Evolutionary conservation across 257 asterid species (phyloP), one percentile per base, ranked within the genome.

Genomic region (Solanum clarkiae): DNA sequence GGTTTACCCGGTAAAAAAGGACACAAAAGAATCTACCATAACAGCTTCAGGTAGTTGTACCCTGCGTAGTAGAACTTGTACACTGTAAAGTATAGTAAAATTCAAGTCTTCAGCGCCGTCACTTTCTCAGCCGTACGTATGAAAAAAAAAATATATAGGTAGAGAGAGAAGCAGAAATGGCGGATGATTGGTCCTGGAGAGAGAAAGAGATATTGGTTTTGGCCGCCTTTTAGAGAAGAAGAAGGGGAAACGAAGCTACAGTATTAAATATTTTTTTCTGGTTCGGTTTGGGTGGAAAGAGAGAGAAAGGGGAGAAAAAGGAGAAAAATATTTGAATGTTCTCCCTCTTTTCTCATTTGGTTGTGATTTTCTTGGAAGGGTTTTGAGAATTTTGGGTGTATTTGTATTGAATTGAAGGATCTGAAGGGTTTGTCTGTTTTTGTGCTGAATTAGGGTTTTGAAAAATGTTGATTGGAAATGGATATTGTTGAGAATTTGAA

Each of bases 401-500:
- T 82, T 81, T 57, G 84, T 17, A 82, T 83, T 83, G 69, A 69
- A 69, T 47, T 8, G n/a, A 54, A 84, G 81, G 86, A 84, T 84
- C 66, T 65, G 60, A 36, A 85, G 87, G 88, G 85, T 59, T 88
- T 86, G 40, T 44, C 36, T 29, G 59, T 45, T 84, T 7, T 72
- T 51, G 85, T 40, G 63, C 60, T 70, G 11, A 53, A 51, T 77
- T 80, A 80, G 88, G 88, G 89, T 87, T 90, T 86, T 24, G 82
- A 87, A 80, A 89, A 80, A 89, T 91, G 93, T 86, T 86, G 92
- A 86, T 87, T 81, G 86, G 74, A 88, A 89, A 91, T 92, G 93
- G 89, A 77, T 89, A 84, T 88, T 62, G 85, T 60, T 87, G 92
- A 92, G 88, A 77, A 84, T 90, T 86, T 85, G 83, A 88, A 88